Conservation (phyloP, 148 eudicot genomes). For the Dianthus caryophyllus region DNA sequence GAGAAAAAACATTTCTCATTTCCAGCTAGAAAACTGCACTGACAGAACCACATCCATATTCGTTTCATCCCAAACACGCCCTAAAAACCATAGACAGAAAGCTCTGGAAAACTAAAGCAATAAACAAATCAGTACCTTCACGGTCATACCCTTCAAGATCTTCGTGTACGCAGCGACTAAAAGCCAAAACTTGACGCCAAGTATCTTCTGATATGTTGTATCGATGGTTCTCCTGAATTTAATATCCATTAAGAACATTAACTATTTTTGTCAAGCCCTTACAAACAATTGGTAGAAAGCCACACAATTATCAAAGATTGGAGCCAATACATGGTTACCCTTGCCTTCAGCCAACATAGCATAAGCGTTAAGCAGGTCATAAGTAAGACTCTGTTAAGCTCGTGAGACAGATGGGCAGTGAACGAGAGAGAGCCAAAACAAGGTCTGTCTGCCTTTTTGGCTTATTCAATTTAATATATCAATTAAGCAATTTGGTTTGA, state of each 20-base stretch:
- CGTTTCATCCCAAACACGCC: not conserved
- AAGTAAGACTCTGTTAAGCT: not conserved
- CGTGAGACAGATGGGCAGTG: too few relatives aligned
- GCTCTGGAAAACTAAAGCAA: not conserved
- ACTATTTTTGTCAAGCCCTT: not conserved
- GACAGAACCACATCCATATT: not conserved
- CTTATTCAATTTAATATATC: not conserved
- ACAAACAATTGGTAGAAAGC: not conserved
- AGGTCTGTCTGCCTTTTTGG: not conserved
- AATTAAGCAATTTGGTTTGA: too few relatives aligned
- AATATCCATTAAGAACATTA: slow-evolving; percentile 3
- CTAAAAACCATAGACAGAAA: not conserved
- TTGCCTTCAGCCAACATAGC: not conserved
- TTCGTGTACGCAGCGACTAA: slow-evolving; percentile 94
- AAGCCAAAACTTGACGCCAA: slow-evolving; percentile 87
- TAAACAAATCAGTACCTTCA: slow-evolving; percentile 56
- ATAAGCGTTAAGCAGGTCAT: not conserved
- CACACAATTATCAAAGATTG: not conserved
- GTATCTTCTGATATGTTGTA: slow-evolving; percentile 95
- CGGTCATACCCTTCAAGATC: slow-evolving; percentile 93
- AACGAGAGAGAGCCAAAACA: too few relatives aligned
- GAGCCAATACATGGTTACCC: not conserved
- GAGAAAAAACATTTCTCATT: not conserved
- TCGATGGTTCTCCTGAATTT: slow-evolving; percentile 61
- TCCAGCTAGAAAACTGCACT: not conserved